These are phyloP conservation scores for Lachancea kluyveri DNA, from an alignment of 805 yeast species.

Conservation along the genomic window DNA sequence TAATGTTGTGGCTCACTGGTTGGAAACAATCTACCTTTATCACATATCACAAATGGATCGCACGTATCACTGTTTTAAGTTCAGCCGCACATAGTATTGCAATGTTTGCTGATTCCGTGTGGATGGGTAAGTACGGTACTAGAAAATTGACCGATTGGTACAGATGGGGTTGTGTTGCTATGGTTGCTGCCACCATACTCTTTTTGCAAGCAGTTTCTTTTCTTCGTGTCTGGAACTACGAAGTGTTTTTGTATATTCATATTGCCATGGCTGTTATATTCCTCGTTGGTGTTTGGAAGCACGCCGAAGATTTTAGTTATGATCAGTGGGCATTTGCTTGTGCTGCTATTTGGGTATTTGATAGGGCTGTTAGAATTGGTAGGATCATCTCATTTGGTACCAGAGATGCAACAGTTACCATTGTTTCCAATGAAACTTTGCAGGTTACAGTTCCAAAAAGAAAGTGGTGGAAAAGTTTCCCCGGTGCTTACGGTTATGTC, in stretches of 20 bases:
- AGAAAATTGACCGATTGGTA: slow-evolving; percentile 37
- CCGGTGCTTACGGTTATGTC: slow-evolving; percentile 42
- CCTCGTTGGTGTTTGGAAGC: slow-evolving; percentile 41
- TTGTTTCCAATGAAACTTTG: slow-evolving; percentile 17
- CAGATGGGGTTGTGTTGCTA: slow-evolving; percentile 25
- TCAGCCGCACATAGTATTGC: slow-evolving; percentile 48
- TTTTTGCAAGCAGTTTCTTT: slow-evolving; percentile 37
- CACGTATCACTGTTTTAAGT: slow-evolving; percentile 38
- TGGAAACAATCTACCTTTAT: slow-evolving; percentile 58
- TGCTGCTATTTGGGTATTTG: slow-evolving; percentile 36
- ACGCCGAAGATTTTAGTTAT: slow-evolving; percentile 39
- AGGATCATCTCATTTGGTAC: slow-evolving; percentile 24
- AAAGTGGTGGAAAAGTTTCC: slow-evolving; percentile 33
- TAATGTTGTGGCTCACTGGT: slow-evolving; percentile 54
- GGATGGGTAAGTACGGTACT: slow-evolving; percentile 30
- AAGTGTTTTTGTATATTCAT: slow-evolving; percentile 40
- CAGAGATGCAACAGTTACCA: slow-evolving; percentile 12
- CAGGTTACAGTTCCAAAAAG: slow-evolving; percentile 15
- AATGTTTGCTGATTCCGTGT: slow-evolving; percentile 39
- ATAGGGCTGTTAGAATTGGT: slow-evolving; percentile 32
- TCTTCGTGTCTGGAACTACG: slow-evolving; percentile 40
- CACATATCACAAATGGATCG: slow-evolving; percentile 55
- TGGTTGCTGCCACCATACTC: slow-evolving; percentile 31
- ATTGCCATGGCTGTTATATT: slow-evolving; percentile 36
- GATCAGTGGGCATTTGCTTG: slow-evolving; percentile 35